Base-by-base conservation (phyloP, 805 yeast genomes). In the Grigorovia yakushimaensis region DNA sequence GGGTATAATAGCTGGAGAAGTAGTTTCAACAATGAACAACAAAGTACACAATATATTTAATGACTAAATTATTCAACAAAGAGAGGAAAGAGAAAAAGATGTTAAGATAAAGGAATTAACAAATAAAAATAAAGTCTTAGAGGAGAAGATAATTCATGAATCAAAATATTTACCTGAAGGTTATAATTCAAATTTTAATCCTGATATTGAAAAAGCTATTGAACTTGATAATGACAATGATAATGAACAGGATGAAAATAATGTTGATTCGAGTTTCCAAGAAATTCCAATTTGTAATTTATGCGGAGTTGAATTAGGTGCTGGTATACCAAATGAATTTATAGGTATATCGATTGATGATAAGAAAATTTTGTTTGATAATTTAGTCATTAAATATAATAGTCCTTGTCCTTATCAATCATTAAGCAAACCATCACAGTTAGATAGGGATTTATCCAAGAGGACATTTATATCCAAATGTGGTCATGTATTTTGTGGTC, bases 401-500 rank as follows among this genome's bases (percentile, higher is more conserved):
- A 55, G 72, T n/a, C 69, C 59, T 20, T 84, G 89, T 2, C 91
- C 93, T 2, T 84, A 82, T 74, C 82, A 78, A 54, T 76, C 81
- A 36, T 54, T 70, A 15, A 59, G 64, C 15, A 65, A 68, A 23
- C 66, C 81, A n/a, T 73, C 81, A 0, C 71, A 69, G 10, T 67
- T 69, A 0, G 94, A 85, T 56, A 56, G 67, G 18, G 81, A 76
- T 47, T 66, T 84, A 33, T 82, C 89, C 0, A 78, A 72, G 55
- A 73, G 88, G 50, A 74, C 83, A 2, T 88, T 81, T 57, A 72
- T 74, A 18, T 74, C 85, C 0, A 64, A 67, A 38, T 88, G 96
- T 69, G 96, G 96, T 0, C 96, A 88, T 67, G 75, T 81, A 0
- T 88, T 78, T 61, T 88, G 96, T 64, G 96, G 96, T 1, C 65